These are phyloP conservation scores for Taiozyma onychis DNA, from an alignment of 1,139 yeast genomes.

Conservation along the genomic window DNA sequence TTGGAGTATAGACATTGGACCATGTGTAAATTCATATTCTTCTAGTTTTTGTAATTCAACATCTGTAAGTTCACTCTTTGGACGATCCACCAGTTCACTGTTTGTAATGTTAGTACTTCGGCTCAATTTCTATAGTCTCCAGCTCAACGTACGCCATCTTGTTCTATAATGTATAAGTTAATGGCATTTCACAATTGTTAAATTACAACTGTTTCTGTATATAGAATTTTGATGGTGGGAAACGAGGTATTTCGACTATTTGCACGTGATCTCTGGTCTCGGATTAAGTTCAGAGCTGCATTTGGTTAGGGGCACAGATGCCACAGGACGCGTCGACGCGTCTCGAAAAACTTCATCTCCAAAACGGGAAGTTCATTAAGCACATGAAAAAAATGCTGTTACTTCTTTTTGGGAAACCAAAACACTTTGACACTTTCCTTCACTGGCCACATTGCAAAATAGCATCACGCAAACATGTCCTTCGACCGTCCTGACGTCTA, in stretches of 20 bases:
- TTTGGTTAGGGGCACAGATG: too few species aligned
- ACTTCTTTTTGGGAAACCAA: neutral
- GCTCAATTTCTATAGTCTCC: neutral
- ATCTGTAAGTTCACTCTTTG: conserved; percentile 75
- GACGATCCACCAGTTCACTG: conserved; percentile 64
- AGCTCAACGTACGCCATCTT: conserved; percentile 17
- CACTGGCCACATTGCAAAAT: neutral
- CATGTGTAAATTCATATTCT: conserved; percentile 85
- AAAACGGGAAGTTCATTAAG: neutral
- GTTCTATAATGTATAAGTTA: neutral
- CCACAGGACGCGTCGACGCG: neutral
- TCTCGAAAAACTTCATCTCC: neutral
- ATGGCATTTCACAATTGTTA: neutral
- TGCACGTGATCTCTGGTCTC: neutral
- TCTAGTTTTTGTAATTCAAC: conserved; percentile 76
- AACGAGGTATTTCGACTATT: neutral
- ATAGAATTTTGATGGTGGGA: neutral
- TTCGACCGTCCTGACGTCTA: conserved; percentile 53
- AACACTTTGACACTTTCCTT: neutral
- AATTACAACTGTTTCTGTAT: neutral
- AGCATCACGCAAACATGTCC: conserved; percentile 12
- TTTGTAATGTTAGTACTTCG: conserved; percentile 8
- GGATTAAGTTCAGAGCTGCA: neutral
- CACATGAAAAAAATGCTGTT: neutral
- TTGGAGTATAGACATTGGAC: conserved; percentile 85